Percentiles rank a stretch among this genome's conserved stretches.
Conservation (phyloP, 2,329 filamentous ascomycete species). For the Gliomastix tumulicola region DNA sequence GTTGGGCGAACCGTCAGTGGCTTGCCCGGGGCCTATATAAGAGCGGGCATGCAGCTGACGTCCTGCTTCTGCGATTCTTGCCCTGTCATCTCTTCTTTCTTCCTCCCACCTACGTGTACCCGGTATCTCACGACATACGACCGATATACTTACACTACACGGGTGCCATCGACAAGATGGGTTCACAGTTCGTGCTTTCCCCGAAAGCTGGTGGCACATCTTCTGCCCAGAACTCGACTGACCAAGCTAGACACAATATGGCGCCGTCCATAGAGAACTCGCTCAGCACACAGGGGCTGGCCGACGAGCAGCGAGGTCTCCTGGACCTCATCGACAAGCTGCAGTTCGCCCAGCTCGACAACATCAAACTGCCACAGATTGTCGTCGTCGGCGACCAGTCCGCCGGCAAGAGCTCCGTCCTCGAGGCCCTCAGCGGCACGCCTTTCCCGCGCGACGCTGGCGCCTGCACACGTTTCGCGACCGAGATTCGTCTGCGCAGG, state of each 20-base stretch:
- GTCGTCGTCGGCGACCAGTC: slow-evolving; percentile 60
- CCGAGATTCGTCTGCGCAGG: slow-evolving; percentile 49
- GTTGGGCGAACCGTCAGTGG: no score
- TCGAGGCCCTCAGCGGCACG: slow-evolving; percentile 57
- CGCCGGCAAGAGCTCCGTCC: slow-evolving; percentile 56
- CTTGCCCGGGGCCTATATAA: no score
- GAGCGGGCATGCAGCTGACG: no score
- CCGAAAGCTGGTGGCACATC: no score
- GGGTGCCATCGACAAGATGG: no score
- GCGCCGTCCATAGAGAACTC: slow-evolving; percentile 37
- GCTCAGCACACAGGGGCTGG: slow-evolving; percentile 40
- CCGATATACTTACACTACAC: no score
- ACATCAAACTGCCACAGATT: slow-evolving; percentile 50
- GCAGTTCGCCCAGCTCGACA: slow-evolving; percentile 43
- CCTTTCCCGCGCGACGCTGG: slow-evolving; percentile 53
- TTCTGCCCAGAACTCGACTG: no score
- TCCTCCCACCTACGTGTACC: no score
- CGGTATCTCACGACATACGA: no score
- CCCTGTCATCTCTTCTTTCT: no score
- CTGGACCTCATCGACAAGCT: slow-evolving; percentile 51
- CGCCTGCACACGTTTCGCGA: slow-evolving; percentile 56
- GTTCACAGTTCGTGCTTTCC: no score
- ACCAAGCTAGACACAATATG: slow-evolving; percentile 21
- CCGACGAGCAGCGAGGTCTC: slow-evolving; percentile 47
- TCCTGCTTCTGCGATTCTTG: no score